These are phyloP conservation scores for Erodium moschatum DNA, from an alignment of 441 rosid species.

Conservation along the genomic window DNA sequence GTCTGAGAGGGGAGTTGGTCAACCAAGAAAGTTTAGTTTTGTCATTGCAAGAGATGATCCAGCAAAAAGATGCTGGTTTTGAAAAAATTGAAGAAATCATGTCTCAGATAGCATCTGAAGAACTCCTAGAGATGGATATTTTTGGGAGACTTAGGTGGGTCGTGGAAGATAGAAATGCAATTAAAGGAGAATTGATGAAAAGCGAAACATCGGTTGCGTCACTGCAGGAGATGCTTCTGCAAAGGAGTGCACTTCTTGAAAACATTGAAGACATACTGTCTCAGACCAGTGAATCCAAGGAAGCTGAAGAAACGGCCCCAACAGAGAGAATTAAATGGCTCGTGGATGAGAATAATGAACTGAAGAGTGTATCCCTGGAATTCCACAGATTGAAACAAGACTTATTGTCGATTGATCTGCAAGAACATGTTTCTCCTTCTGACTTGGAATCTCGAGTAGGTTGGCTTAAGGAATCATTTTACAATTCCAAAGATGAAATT, in stretches of 20 bases:
- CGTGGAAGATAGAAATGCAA: conserved; percentile 2
- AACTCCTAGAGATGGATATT: conserved; percentile 5
- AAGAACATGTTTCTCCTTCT: conserved; percentile 41
- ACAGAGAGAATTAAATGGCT: conserved; percentile 53
- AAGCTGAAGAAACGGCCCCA: neutral
- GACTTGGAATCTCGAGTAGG: conserved; percentile 51
- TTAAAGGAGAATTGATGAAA: conserved; percentile 5
- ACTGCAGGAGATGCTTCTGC: conserved; percentile 10
- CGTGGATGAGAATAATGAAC: conserved; percentile 51
- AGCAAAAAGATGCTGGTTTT: conserved; percentile 6
- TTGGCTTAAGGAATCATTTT: conserved; percentile 63
- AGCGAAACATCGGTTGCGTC: conserved; percentile 6
- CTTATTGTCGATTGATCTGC: conserved; percentile 48
- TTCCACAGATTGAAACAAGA: conserved; percentile 50
- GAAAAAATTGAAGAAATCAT: neutral
- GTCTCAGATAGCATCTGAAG: conserved; percentile 6
- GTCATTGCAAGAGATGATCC: conserved; percentile 3
- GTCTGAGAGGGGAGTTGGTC: conserved; percentile 3
- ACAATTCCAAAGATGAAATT: conserved; percentile 44
- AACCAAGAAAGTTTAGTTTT: conserved; percentile 3
- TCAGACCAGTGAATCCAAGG: conserved; percentile 5
- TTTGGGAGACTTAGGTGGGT: conserved; percentile 6
- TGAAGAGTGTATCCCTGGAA: conserved; percentile 38
- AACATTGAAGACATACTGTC: conserved; percentile 6
- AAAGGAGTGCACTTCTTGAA: conserved; percentile 6